Evolutionary conservation across 169 alveolate genomes (phyloP).

Genomic region (Plasmodium knowlesi): DNA sequence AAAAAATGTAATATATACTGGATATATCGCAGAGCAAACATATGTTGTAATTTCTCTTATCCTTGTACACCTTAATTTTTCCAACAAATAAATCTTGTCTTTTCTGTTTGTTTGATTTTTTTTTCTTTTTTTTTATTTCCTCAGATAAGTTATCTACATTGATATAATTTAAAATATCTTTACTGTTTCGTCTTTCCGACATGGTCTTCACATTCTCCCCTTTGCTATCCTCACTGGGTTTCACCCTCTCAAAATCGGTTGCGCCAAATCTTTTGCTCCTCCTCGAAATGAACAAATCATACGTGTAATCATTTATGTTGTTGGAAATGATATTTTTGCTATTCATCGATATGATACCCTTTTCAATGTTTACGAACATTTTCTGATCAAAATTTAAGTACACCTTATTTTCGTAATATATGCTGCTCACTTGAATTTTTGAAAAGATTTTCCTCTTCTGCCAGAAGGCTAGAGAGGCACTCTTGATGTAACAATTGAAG

Average conservation of each 20-base stretch:
- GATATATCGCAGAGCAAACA: conserved; percentile 81
- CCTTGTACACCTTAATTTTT: conserved; percentile 64
- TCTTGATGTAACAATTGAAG: conserved; percentile 76
- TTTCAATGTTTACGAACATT: conserved; percentile 72
- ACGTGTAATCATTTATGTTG: conserved; percentile 65
- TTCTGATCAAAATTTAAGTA: conserved; percentile 68
- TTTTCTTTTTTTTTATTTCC: conserved; percentile 64
- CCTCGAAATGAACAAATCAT: conserved; percentile 46
- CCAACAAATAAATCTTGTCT: conserved; percentile 63
- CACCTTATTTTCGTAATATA: conserved; percentile 64
- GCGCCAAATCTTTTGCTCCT: not conserved
- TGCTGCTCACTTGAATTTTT: conserved; percentile 71
- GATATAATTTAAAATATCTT: conserved; percentile 56
- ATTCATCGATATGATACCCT: conserved; percentile 70
- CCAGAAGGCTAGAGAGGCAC: conserved; percentile 75
- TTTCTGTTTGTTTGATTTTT: conserved; percentile 4
- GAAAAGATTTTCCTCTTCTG: conserved; percentile 58
- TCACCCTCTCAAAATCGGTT: not conserved
- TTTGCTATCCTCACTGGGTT: not conserved
- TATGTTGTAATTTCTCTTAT: conserved; percentile 55
- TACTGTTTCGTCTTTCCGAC: conserved; percentile 24
- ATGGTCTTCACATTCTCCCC: not conserved
- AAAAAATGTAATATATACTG: conserved; percentile 81
- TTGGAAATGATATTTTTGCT: conserved; percentile 63
- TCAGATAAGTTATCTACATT: conserved; percentile 27